phyloP scores from a whole-genome alignment of 345 rosid genomes.

The Arabis alpina region DNA sequence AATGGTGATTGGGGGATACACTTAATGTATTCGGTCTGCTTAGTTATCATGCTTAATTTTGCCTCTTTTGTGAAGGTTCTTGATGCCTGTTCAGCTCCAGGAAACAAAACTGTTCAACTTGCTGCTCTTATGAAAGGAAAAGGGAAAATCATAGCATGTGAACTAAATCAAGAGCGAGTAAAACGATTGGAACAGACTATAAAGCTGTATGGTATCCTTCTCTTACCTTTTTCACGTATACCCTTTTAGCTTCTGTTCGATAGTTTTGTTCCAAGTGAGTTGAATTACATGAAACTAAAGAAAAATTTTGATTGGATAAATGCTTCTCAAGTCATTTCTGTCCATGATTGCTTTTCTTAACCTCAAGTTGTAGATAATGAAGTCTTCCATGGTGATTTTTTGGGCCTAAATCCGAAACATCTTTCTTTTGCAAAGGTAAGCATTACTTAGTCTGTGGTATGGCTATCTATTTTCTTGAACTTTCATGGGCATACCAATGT shows the following conservation, averaged over 20 bases:
- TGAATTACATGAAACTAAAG: slow-evolving; percentile 3
- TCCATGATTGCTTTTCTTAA: slow-evolving; percentile 44
- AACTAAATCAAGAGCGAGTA: slow-evolving; percentile 70
- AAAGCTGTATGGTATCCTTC: slow-evolving; percentile 87
- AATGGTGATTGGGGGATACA: slow-evolving; percentile 1
- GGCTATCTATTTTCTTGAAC: neutral
- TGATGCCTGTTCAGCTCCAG: slow-evolving; percentile 99
- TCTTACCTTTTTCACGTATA: slow-evolving; percentile 15
- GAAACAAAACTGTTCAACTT: slow-evolving; percentile 95
- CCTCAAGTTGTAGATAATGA: slow-evolving; percentile 50
- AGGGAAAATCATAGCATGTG: slow-evolving; percentile 81
- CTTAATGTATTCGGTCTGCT: slow-evolving; percentile 6
- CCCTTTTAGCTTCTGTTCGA: slow-evolving; percentile 9
- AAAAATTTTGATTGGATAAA: neutral
- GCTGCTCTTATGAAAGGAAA: slow-evolving; percentile 90
- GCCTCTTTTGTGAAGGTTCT: slow-evolving; percentile 65
- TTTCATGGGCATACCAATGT: neutral
- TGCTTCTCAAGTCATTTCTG: slow-evolving; percentile 2
- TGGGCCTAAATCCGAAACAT: slow-evolving; percentile 66
- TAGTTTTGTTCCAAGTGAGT: slow-evolving; percentile 2
- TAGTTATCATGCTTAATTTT: slow-evolving; percentile 29
- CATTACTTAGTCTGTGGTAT: slow-evolving; percentile 5
- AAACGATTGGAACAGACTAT: slow-evolving; percentile 71
- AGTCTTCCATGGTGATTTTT: slow-evolving; percentile 61
- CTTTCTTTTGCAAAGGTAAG: slow-evolving; percentile 64